Percentiles rank a stretch among this genome's conserved stretches.
phyloP scores from a whole-genome alignment of 176 grass and related monocot genomes.

The Triticum aestivum region DNA sequence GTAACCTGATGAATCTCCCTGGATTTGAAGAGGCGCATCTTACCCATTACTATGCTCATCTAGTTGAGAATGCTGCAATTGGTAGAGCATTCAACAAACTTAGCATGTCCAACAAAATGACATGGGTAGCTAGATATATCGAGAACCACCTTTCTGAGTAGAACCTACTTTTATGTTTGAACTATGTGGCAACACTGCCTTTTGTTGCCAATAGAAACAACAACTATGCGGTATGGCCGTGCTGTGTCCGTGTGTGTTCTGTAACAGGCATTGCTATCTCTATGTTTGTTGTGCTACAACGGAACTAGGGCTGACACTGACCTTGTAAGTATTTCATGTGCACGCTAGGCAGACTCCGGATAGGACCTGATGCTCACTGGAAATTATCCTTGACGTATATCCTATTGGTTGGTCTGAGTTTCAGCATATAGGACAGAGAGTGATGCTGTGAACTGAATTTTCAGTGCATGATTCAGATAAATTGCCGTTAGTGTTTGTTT shows the following conservation, averaged over 20 bases:
- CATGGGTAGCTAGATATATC: neutral
- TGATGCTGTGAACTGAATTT: neutral
- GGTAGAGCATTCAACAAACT: neutral
- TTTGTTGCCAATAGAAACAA: neutral
- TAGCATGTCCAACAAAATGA: neutral
- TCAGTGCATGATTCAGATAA: neutral
- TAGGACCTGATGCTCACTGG: neutral
- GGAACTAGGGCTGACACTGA: neutral
- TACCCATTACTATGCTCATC: neutral
- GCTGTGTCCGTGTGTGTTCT: neutral
- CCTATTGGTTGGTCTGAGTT: neutral
- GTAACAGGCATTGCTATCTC: neutral
- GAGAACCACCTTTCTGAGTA: neutral
- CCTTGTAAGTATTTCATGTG: neutral
- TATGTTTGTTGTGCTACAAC: neutral
- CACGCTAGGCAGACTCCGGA: neutral
- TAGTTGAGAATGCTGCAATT: conserved; percentile 6
- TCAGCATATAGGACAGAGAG: neutral
- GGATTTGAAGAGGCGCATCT: conserved; percentile 9
- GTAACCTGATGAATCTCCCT: neutral
- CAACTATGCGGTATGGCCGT: neutral
- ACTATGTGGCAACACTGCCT: neutral
- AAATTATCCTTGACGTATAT: neutral
- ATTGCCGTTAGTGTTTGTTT: neutral
- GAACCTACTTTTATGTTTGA: neutral